Conservation (phyloP, 331 rosid species). For the Stylosanthes scabra region DNA sequence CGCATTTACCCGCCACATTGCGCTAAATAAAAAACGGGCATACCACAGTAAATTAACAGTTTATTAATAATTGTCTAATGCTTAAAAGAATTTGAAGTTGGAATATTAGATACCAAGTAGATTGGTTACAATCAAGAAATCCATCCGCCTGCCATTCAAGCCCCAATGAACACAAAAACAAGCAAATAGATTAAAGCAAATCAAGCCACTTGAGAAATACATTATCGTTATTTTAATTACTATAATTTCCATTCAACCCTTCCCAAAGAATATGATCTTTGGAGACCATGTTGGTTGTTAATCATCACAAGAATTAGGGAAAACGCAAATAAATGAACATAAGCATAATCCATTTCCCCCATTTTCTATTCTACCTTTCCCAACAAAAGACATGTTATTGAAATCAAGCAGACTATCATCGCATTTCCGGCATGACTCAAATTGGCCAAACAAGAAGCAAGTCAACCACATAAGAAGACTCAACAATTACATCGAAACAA, state of each 20-base stretch:
- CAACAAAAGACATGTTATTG: slow-evolving; percentile 1
- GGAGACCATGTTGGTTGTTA: neutral
- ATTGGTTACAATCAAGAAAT: neutral
- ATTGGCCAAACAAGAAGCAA: slow-evolving; percentile 21
- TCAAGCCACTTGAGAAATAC: neutral
- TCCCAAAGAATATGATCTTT: slow-evolving; percentile 5
- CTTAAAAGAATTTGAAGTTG: neutral
- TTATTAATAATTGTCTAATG: neutral
- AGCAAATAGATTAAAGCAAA: neutral
- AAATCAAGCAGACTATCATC: slow-evolving; percentile 3
- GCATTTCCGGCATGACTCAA: neutral
- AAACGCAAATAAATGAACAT: slow-evolving; percentile 31
- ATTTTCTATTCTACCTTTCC: neutral
- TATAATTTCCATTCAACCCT: slow-evolving; percentile 6
- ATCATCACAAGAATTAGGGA: neutral
- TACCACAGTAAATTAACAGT: neutral
- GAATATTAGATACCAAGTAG: neutral
- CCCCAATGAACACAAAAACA: neutral
- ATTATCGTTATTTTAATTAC: neutral
- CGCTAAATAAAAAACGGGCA: slow-evolving; percentile 7
- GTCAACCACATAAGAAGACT: slow-evolving; percentile 31
- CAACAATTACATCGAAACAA: slow-evolving; percentile 7
- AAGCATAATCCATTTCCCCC: neutral
- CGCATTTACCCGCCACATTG: neutral
- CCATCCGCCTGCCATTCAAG: too few relatives aligned